Base-by-base conservation (phyloP, 495 filamentous ascomycete genomes). In the Hypoxylon crocopeplum region DNA sequence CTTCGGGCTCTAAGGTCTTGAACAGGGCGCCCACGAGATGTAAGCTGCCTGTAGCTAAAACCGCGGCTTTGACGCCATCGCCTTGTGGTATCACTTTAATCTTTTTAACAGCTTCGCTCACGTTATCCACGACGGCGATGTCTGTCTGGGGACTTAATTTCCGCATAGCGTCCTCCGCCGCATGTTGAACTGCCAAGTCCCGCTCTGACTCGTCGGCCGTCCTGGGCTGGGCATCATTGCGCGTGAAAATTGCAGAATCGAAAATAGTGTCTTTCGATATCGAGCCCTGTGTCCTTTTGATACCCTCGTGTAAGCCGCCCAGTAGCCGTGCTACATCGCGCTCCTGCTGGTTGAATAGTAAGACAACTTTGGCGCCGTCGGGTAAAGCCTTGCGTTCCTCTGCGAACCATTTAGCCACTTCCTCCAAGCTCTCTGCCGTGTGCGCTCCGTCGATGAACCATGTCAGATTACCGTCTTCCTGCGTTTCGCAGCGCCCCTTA, bases 321-420 rank as follows among this genome's bases (percentile, higher is more conserved):
- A 88, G 60, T 11, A 98, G 80, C 2, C 80, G 79, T 0, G 44
- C 74, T 52, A 77, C 87, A 63, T 96, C 86, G 11, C 94, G 84
- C 11, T 90, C 91, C 68, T 96, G 91, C 69, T 98, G 94, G 75
- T 98, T 98, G 79, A 98, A 98, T 39, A 98, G 81, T 40, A 98
- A 74, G 20, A 96, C 58, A 3, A 61, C 40, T 12, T 62, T 39
- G 6, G 33, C 41, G 0, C 61, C 58, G 1, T 29, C 62, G 1
- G 49, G 50, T 62, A 74, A 47, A 63, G 69, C 39, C 48, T 66
- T 17, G 56, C 45, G 69, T 55, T 70, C 80, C 56, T 48, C 68
- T 56, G 74, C 55, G 67, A 94, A 95, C 92, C 93, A 96, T 46
- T 78, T 78, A 1, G 82, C 90, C 1, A 86, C 85, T 19, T 86